Evolutionary conservation across 2,329 filamentous ascomycete genomes (phyloP).

Genomic region (Cytospora leucostoma): DNA sequence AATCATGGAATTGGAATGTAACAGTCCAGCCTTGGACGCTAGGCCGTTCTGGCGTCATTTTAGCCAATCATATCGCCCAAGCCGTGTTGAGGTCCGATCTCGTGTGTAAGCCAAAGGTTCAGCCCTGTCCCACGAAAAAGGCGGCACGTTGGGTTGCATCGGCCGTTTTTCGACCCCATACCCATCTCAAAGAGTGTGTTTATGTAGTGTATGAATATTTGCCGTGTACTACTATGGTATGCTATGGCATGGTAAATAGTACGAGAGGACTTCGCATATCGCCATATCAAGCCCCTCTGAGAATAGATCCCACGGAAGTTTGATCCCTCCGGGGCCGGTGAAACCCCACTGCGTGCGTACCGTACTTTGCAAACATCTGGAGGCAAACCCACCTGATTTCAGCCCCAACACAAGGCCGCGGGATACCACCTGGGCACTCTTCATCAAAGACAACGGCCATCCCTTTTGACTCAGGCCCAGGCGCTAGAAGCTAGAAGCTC

Average conservation of each 20-base stretch:
- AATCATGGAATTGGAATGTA: conserved; percentile 10
- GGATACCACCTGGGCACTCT: neutral
- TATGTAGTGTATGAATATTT: too few relatives aligned
- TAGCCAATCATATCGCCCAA: too few relatives aligned
- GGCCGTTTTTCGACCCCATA: too few relatives aligned
- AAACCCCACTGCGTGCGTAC: neutral
- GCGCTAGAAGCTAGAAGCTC: conserved; percentile 1
- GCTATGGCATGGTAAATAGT: too few relatives aligned
- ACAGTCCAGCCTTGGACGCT: neutral
- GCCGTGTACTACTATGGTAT: too few relatives aligned
- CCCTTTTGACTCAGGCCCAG: conserved; percentile 13
- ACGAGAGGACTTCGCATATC: too few relatives aligned
- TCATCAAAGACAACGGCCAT: neutral
- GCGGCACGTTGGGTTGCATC: too few relatives aligned
- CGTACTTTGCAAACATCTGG: conserved; percentile 1
- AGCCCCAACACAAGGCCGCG: neutral
- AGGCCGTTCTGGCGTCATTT: neutral
- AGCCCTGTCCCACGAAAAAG: too few relatives aligned
- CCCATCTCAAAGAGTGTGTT: too few relatives aligned
- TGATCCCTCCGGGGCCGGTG: conserved; percentile 7
- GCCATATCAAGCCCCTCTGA: too few relatives aligned
- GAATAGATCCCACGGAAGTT: neutral
- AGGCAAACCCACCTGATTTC: conserved; percentile 2
- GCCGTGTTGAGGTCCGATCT: too few relatives aligned
- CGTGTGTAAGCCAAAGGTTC: too few relatives aligned